These are phyloP conservation scores for Amanita subjunquillea DNA, from an alignment of 768 basidiomycete species.

Conservation along the genomic window DNA sequence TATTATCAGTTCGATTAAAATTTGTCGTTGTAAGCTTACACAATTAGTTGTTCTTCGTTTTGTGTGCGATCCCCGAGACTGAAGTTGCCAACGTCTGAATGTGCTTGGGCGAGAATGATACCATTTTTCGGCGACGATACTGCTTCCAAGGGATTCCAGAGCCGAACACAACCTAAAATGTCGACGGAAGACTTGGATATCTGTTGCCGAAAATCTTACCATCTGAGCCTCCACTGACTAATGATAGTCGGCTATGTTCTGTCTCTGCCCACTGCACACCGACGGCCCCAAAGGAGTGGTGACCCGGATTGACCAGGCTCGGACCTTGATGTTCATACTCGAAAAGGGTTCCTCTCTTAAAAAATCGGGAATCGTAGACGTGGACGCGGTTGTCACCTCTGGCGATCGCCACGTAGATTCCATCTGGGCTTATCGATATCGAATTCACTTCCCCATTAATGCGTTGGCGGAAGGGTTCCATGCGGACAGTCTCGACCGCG, in stretches of 20 bases:
- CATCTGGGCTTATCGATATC: conserved; percentile 49
- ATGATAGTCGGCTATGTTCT: conserved; percentile 24
- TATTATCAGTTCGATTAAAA: background rate
- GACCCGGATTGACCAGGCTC: conserved; percentile 20
- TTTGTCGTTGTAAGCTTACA: conserved; percentile 30
- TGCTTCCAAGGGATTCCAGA: conserved; percentile 52
- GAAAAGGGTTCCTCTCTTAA: conserved; percentile 34
- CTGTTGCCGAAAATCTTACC: conserved; percentile 27
- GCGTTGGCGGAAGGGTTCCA: conserved; percentile 24
- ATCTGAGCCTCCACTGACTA: conserved; percentile 55
- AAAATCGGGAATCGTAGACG: conserved; percentile 52
- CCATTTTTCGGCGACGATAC: conserved; percentile 30
- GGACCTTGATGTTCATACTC: conserved; percentile 34
- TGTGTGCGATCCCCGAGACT: conserved; percentile 42
- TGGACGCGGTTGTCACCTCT: conserved; percentile 49
- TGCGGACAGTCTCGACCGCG: conserved; percentile 18
- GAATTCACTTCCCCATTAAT: conserved; percentile 35
- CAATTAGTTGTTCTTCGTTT: conserved; percentile 45
- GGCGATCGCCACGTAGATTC: conserved; percentile 47
- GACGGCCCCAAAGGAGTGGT: conserved; percentile 37
- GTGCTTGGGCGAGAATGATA: conserved; percentile 36
- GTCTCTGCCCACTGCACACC: conserved; percentile 44
- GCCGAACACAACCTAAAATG: conserved; percentile 50
- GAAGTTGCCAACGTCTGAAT: conserved; percentile 50
- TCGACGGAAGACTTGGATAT: background rate